Base-by-base conservation (phyloP, 2,329 filamentous ascomycete genomes). In the Ilyonectria sp. region DNA sequence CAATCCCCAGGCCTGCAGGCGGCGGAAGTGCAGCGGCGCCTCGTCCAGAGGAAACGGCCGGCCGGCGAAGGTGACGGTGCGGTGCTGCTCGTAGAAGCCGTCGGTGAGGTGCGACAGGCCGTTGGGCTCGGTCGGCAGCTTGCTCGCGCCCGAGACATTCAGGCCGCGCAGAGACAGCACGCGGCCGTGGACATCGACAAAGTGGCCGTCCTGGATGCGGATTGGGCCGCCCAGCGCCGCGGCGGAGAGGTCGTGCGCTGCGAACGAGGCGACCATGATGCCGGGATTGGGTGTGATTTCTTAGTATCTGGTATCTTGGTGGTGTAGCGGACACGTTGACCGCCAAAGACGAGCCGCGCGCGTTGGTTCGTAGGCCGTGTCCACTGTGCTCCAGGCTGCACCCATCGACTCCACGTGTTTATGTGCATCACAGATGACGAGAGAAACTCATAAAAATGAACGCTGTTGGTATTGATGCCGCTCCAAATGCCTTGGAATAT, bases 121-220 rank as follows among this genome's bases (percentile, higher is more conserved):
- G 46, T 80, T 78, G 3, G 79, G 79, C 43, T 67, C 63, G n/a
- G 76, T 81, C 17, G 82, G 82, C 43, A 81, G 71, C 70, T 83
- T 83, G 71, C 80, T 82, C 43, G 79, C 79, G 40, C 81, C 82
- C 3, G 81, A 81, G 44, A 83, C 78, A 70, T 83, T 83, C 57
- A 83, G 78, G 4, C 82, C 82, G n/a, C 81, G 82, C 35, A 83
- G 74, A 15, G 76, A 75, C 49, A 83, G 69, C n/a, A 78, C 77
- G 60, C 82, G 81, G n/a, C 79, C 76, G 63, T 82, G 70, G 35
- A 60, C 67, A 50, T 83, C 82, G 56, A 79, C 63, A 56, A 83
- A 83, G 35, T 68, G 67, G 31, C 73, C 74, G 58, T 74, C 75
- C 11, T 73, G 55, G 52, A 80, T 74, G 19, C 69, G 67, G 29